Percentiles rank a stretch among this genome's conserved stretches.
phyloP scores from a whole-genome alignment of 1,139 yeast species.

The Yamadazyma atmosphaerica region DNA sequence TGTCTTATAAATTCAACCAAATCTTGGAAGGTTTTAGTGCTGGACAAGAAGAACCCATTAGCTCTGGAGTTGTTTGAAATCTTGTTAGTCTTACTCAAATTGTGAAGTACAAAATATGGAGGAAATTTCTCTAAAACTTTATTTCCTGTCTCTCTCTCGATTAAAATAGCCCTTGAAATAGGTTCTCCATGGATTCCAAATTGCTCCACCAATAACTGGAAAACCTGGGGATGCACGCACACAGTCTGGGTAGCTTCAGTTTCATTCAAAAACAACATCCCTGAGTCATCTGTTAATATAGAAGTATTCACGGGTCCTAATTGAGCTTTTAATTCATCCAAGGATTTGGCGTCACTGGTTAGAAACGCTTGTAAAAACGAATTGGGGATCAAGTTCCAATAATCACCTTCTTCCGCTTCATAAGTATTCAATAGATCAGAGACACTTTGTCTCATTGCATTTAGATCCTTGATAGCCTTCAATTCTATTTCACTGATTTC shows the following conservation, averaged over 20 bases:
- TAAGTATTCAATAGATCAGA: constrained; percentile 20
- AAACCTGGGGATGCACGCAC: constrained; percentile 42
- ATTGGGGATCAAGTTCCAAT: constrained; percentile 37
- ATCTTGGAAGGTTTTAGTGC: constrained; percentile 35
- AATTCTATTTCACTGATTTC: not conserved
- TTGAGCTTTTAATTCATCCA: constrained; percentile 23
- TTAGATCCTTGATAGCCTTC: constrained; percentile 10
- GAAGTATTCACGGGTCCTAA: constrained; percentile 38
- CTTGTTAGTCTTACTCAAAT: constrained; percentile 31
- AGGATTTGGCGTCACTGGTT: constrained; percentile 22
- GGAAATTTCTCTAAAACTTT: constrained; percentile 54
- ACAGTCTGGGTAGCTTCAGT: constrained; percentile 30
- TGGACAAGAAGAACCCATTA: constrained; percentile 25
- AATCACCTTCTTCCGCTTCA: constrained; percentile 34
- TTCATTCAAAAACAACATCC: constrained; percentile 31
- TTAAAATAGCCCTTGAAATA: constrained; percentile 45
- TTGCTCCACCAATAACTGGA: constrained; percentile 48
- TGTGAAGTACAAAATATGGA: constrained; percentile 52
- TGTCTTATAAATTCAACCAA: constrained; percentile 28
- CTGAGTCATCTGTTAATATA: constrained; percentile 30
- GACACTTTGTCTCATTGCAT: constrained; percentile 23
- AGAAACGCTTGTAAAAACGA: constrained; percentile 29
- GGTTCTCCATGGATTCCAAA: constrained; percentile 53
- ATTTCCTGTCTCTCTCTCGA: constrained; percentile 34
- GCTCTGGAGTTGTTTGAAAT: constrained; percentile 12